Evolutionary conservation across 1,284 basidiomycete species (phyloP).

Genomic region (Leccinum solheimii): DNA sequence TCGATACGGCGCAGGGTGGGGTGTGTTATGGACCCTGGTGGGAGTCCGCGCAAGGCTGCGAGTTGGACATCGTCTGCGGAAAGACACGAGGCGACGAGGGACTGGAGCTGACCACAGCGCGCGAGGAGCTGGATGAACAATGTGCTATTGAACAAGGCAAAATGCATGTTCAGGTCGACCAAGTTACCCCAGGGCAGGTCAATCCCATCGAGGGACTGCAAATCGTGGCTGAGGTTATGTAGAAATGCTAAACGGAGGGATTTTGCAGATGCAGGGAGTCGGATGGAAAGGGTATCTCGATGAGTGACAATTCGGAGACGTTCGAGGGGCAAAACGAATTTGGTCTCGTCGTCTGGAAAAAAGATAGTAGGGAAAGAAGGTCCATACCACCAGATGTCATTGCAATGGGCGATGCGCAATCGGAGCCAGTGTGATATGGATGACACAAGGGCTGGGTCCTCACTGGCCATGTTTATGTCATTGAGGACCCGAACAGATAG

Average conservation of each 20-base stretch:
- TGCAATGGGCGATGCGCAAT: constrained; percentile 21
- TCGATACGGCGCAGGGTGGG: constrained; percentile 26
- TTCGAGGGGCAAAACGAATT: constrained; percentile 11
- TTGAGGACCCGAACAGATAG: constrained; percentile 31
- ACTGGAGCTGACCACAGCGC: constrained; percentile 24
- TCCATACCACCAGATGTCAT: constrained; percentile 37
- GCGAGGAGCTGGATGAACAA: constrained; percentile 29
- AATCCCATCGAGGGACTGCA: constrained; percentile 28
- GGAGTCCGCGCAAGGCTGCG: constrained; percentile 8
- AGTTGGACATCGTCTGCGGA: constrained; percentile 22
- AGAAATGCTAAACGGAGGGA: constrained; percentile 23
- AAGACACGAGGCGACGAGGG: constrained; percentile 26
- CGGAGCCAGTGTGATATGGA: constrained; percentile 25
- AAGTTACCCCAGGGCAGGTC: constrained; percentile 28
- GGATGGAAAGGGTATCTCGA: constrained; percentile 17
- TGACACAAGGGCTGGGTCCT: constrained; percentile 4
- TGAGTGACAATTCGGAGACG: constrained; percentile 27
- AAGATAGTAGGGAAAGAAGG: constrained; percentile 27
- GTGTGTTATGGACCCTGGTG: constrained; percentile 21
- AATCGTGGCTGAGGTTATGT: constrained; percentile 23
- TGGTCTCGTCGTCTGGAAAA: neutral
- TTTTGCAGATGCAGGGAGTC: constrained; percentile 19
- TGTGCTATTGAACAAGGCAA: constrained; percentile 26
- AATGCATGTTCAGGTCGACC: constrained; percentile 31
- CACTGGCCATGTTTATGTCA: constrained; percentile 16